Evolutionary conservation across 129 eudicot species (phyloP).

Genomic region (Saussurea involucrata): DNA sequence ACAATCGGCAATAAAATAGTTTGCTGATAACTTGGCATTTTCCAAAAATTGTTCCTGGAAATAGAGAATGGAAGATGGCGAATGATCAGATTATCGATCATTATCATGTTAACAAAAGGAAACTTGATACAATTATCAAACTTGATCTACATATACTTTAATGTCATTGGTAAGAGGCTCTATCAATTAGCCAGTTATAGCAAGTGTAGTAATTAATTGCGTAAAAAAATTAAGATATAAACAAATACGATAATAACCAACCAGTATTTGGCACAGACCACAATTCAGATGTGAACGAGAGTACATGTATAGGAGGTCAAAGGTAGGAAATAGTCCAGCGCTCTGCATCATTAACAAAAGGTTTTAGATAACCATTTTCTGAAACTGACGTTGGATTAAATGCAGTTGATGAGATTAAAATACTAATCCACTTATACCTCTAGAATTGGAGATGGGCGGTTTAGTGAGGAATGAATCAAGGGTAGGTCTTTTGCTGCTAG

Average conservation of each 20-base stretch:
- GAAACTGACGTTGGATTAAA: background rate
- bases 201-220: too few relatives aligned
- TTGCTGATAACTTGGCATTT: conserved; percentile 77
- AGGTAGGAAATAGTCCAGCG: conserved; percentile 90
- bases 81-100: background rate
- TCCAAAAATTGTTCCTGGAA: conserved; percentile 76
- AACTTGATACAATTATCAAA: background rate
- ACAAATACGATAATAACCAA: conserved; percentile 24
- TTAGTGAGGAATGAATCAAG: conserved; percentile 67
- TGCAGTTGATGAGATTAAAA: background rate
- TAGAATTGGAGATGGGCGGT: conserved; percentile 77
- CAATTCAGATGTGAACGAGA: conserved; percentile 61
- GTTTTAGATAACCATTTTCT: background rate
- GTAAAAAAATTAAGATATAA: too few relatives aligned
- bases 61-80: background rate
- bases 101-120: background rate
- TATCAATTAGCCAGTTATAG: background rate
- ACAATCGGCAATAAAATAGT: conserved; percentile 72
- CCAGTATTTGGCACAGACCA: conserved; percentile 84
- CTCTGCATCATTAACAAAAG: conserved; percentile 47
- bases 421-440: conserved; percentile 42
- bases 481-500: conserved; percentile 59
- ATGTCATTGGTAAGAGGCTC: too few relatives aligned
- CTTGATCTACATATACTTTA: too few relatives aligned
- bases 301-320: conserved; percentile 79